A percentile compares a stretch with the other conserved stretches of the same genome.
Evolutionary conservation across 1,139 yeast species (phyloP).

Genomic region (Geotrichum fermentans): DNA sequence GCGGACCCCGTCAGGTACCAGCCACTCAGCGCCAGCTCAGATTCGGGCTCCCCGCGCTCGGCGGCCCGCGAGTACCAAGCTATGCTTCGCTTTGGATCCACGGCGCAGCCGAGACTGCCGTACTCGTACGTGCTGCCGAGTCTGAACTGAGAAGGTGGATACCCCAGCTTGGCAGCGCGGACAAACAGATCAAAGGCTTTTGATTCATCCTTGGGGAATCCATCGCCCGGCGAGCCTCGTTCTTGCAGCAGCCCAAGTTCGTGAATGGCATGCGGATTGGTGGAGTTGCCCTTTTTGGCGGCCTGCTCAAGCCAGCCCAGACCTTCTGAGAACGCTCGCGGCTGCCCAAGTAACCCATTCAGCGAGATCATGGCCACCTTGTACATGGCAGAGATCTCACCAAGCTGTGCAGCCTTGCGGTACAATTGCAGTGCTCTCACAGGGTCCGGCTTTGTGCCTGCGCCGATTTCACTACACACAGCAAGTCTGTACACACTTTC

Average conservation of each 20-base stretch:
- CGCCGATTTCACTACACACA: constrained; percentile 62
- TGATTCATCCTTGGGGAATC: constrained; percentile 42
- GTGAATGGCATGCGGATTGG: constrained; percentile 52
- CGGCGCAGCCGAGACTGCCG: constrained; percentile 66
- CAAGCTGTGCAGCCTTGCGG: constrained; percentile 52
- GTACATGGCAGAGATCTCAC: constrained; percentile 60
- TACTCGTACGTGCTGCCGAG: constrained; percentile 83
- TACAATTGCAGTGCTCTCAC: constrained; percentile 51
- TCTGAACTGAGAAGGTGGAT: constrained; percentile 78
- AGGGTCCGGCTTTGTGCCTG: constrained; percentile 48
- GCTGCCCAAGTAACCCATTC: constrained; percentile 46
- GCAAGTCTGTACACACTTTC: constrained; percentile 63
- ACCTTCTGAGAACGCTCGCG: constrained; percentile 46
- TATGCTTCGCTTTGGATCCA: constrained; percentile 68
- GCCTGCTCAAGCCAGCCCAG: constrained; percentile 56
- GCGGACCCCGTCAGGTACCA: constrained; percentile 87
- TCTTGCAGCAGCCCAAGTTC: constrained; percentile 72
- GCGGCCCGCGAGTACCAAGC: constrained; percentile 91
- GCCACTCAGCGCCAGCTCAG: constrained; percentile 83
- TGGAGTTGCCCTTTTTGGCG: constrained; percentile 42
- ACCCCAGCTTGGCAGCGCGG: constrained; percentile 70
- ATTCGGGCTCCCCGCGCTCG: constrained; percentile 66
- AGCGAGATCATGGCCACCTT: constrained; percentile 60
- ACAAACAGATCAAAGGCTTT: constrained; percentile 65
- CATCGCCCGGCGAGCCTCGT: constrained; percentile 43